Evolutionary conservation across 2,329 filamentous ascomycete species (phyloP).

Genomic region (Chaetothyriales sp.): DNA sequence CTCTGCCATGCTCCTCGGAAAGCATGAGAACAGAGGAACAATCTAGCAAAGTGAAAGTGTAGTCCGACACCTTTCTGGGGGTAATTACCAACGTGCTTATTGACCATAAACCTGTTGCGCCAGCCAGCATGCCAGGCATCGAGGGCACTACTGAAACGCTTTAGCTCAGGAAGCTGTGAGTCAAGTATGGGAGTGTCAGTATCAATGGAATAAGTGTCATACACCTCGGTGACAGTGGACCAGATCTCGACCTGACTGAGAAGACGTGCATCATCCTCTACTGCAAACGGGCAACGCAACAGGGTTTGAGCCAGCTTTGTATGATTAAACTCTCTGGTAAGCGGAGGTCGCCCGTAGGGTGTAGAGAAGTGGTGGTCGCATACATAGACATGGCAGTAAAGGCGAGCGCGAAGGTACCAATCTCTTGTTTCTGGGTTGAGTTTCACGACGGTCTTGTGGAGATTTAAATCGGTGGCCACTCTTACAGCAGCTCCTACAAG

Average conservation of each 20-base stretch:
- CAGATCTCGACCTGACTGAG: constrained; percentile 46
- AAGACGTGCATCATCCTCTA: constrained; percentile 41
- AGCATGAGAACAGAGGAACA: constrained; percentile 35
- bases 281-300: constrained; percentile 36
- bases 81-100: constrained; percentile 36
- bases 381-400: constrained; percentile 59
- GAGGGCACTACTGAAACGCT: constrained; percentile 31
- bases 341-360: constrained; percentile 44
- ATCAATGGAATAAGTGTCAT: constrained; percentile 43
- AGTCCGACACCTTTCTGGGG: constrained; percentile 38
- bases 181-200: constrained; percentile 41
- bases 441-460: constrained; percentile 41
- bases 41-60: constrained; percentile 40
- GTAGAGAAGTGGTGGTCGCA: constrained; percentile 53
- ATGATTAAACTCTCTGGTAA: constrained; percentile 44
- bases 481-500: constrained; percentile 44
- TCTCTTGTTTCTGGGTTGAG: constrained; percentile 8
- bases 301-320: constrained; percentile 45
- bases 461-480: constrained; percentile 43
- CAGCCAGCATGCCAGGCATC: constrained; percentile 40
- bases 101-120: constrained; percentile 33
- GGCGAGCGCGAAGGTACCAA: constrained; percentile 34
- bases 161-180: constrained; percentile 30
- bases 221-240: constrained; percentile 43
- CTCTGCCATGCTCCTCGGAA: constrained; percentile 23